Evolutionary conservation across 2,329 filamentous ascomycete genomes (phyloP), one percentile per base, ranked within the genome.

Genomic region (Botryotinia narcissicola): DNA sequence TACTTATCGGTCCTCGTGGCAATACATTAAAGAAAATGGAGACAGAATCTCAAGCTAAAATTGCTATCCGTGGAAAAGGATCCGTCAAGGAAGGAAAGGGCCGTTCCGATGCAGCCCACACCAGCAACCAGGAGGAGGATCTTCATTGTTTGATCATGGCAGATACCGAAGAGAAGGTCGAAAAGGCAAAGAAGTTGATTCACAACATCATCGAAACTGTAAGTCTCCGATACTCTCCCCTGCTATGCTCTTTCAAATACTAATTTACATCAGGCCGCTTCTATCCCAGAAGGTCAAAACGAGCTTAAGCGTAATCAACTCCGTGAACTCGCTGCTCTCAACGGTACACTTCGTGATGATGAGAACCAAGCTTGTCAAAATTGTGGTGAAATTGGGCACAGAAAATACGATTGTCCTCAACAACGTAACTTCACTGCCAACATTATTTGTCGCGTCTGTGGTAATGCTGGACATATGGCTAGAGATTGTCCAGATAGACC

Each of bases 21-120:
- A 99, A 99, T 84, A 99, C 96, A 79, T 86, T 99, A 82, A 99
- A 99, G 87, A 99, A 98, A 84, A 99, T 99, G 96, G 96, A 99
- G 84, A 90, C 92, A 81, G 95, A 99, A 85, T 99, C 96, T 73
- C 92, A 92, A 77, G 96, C 96, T 83, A 99, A 99, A 85, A 99
- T 99, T 86, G 96, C 96, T 79, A 99, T 99, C 82, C 95, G 96
- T 85, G 96, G 96, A 87, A 99, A 99, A 86, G 96, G 96, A 83
- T 99, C 96, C 80, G 96, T 99, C 83, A 99, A 99, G 85, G 96
- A 99, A 89, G 96, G 96, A 87, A 99, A 99, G 84, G 96, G 96
- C 79, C 94, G 96, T 79, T 98, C 96, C 86, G 96, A 99, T 84
- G 96, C 96, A 80, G 96, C 96, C 86, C 96, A 99, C 85, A 94